Evolutionary conservation across 2,329 filamentous ascomycete genomes (phyloP).

Genomic region (Fusarium globosum): DNA sequence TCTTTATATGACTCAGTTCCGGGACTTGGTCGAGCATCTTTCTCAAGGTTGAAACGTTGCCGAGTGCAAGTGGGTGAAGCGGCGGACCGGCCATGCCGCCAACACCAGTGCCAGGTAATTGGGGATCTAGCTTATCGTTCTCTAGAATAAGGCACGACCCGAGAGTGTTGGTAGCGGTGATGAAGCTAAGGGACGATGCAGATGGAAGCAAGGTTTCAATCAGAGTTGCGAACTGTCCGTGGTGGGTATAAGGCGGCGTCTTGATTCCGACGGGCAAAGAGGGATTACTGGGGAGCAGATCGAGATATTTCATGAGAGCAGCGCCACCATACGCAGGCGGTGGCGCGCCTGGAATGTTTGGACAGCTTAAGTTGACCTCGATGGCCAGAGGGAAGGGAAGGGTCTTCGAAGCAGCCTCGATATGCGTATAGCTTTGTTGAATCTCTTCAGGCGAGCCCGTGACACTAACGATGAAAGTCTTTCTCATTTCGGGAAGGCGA

Average conservation of each 20-base stretch:
- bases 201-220: constrained; percentile 59
- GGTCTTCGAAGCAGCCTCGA: constrained; percentile 53
- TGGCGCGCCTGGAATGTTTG: constrained; percentile 75
- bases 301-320: constrained; percentile 66
- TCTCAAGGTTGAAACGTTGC: constrained; percentile 78
- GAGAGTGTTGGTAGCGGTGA: constrained; percentile 79
- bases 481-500: constrained; percentile 47
- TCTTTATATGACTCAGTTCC: constrained; percentile 62
- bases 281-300: constrained; percentile 54
- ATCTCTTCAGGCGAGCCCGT: constrained; percentile 72
- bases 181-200: constrained; percentile 64
- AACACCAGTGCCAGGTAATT: constrained; percentile 66
- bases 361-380: constrained; percentile 83
- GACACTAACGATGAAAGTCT: constrained; percentile 76
- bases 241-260: constrained; percentile 80
- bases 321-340: constrained; percentile 75
- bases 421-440: constrained; percentile 62
- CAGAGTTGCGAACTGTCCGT: constrained; percentile 70
- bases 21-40: constrained; percentile 64
- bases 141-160: constrained; percentile 73
- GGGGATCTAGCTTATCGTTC: constrained; percentile 46
- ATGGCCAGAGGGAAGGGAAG: constrained; percentile 68
- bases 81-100: constrained; percentile 79
- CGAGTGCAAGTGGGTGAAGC: constrained; percentile 78
- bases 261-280: constrained; percentile 70